These are phyloP conservation scores for Dactylellina cionopaga DNA, from an alignment of 2,329 filamentous ascomycete genomes.

Conservation along the genomic window DNA sequence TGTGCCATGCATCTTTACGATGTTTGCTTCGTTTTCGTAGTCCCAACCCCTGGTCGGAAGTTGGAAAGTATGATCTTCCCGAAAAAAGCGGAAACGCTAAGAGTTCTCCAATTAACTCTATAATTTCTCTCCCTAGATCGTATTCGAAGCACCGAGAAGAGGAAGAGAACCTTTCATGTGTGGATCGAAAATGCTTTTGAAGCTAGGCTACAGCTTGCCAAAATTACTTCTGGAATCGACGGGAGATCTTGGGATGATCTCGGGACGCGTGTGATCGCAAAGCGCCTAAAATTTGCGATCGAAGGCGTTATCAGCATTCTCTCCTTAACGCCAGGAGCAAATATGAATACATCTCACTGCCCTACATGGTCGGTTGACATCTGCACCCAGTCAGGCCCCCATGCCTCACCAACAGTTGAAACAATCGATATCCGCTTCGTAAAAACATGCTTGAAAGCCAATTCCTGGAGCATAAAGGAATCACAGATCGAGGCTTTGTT, in stretches of 20 bases:
- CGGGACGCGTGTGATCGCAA: neutral
- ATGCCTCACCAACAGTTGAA: too few species aligned
- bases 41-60: neutral
- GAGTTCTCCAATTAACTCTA: too few species aligned
- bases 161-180: too few species aligned
- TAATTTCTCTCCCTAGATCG: neutral
- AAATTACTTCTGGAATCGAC: neutral
- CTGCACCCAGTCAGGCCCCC: too few species aligned
- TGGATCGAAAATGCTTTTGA: neutral
- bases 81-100: too few species aligned
- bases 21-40: neutral
- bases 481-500: neutral
- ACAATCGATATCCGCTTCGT: too few species aligned
- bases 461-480: neutral
- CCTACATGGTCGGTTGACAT: too few species aligned
- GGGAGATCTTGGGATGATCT: conserved; percentile 6
- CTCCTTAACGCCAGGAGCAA: neutral
- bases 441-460: neutral
- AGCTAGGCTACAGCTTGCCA: neutral
- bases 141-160: too few species aligned
- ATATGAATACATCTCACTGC: too few species aligned
- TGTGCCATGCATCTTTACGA: conserved; percentile 3
- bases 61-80: too few species aligned
- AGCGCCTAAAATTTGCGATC: neutral
- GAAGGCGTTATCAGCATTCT: conserved; percentile 3